phyloP scores from a whole-genome alignment of 768 basidiomycete genomes.

The Rhodotorula babjevae region DNA sequence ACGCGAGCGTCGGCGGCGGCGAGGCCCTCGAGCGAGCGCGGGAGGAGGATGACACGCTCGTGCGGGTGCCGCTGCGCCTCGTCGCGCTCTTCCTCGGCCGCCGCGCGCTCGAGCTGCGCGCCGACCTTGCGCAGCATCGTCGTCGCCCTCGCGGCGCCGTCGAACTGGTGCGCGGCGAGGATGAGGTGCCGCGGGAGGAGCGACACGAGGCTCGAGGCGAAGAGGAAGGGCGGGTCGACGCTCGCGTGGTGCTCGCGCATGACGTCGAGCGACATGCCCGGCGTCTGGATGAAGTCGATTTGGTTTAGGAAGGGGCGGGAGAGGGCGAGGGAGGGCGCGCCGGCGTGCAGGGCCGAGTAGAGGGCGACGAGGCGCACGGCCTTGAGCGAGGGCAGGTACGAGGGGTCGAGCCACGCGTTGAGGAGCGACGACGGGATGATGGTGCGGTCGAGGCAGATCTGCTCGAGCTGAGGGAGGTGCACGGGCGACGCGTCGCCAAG shows the following conservation, averaged over 20 bases:
- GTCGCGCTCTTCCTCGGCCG: background rate
- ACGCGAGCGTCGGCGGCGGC: background rate
- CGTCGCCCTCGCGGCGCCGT: background rate
- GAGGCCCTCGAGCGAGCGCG: background rate
- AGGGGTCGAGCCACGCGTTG: background rate
- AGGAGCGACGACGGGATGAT: background rate
- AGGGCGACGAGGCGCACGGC: background rate
- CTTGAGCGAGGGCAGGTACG: background rate
- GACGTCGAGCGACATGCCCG: background rate
- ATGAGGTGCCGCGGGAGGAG: background rate
- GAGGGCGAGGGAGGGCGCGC: background rate
- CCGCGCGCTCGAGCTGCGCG: background rate
- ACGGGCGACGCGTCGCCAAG: background rate
- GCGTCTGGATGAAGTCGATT: background rate
- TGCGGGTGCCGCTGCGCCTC: background rate
- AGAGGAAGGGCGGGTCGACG: background rate
- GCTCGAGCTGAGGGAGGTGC: background rate
- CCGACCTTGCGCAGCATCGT: background rate
- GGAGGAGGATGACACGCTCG: background rate
- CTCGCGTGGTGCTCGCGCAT: fast-evolving
- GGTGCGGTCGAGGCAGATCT: background rate
- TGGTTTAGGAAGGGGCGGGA: background rate
- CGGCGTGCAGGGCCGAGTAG: background rate
- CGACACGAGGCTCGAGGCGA: background rate
- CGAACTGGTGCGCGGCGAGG: background rate